phyloP scores from a whole-genome alignment of 257 asterid species.

The Salvia rosmarinus region DNA sequence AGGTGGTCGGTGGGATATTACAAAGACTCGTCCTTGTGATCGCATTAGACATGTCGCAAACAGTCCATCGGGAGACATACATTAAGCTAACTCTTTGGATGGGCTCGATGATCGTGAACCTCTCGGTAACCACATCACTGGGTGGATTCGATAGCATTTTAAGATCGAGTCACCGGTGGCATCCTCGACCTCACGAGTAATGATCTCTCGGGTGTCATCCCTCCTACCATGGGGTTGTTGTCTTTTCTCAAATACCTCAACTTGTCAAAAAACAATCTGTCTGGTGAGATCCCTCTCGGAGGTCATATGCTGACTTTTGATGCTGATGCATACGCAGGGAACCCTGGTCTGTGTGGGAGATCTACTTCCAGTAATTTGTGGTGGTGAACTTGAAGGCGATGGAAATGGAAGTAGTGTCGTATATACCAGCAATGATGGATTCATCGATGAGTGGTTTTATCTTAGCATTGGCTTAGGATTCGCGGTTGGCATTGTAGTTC shows the following conservation, averaged over 20 bases:
- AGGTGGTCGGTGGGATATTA: too few species aligned
- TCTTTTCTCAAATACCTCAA: constrained; percentile 49
- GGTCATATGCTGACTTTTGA: constrained; percentile 59
- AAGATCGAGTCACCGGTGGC: constrained; percentile 38
- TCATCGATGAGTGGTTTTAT: constrained; percentile 53
- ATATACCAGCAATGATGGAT: constrained; percentile 19
- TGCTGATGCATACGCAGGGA: constrained; percentile 44
- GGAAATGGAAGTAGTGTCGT: background rate
- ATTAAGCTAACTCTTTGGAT: constrained; percentile 39
- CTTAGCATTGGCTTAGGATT: constrained; percentile 59
- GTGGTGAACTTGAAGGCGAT: constrained; percentile 24
- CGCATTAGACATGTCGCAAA: constrained; percentile 53
- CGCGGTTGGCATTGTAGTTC: constrained; percentile 47
- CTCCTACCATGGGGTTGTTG: constrained; percentile 47
- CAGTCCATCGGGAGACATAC: constrained; percentile 49
- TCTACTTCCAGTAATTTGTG: constrained; percentile 43
- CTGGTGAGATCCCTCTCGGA: constrained; percentile 52
- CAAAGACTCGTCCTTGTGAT: constrained; percentile 46
- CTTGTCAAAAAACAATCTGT: constrained; percentile 48
- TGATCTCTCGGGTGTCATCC: constrained; percentile 48
- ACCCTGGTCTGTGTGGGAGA: constrained; percentile 52
- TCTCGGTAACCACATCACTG: constrained; percentile 55
- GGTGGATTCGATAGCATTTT: constrained; percentile 53
- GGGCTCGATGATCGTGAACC: constrained; percentile 46
- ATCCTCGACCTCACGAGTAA: constrained; percentile 58